Evolutionary conservation across 1,139 yeast genomes (phyloP), one percentile per base, ranked within the genome.

Genomic region (Sugiyamaella grinbergsii): DNA sequence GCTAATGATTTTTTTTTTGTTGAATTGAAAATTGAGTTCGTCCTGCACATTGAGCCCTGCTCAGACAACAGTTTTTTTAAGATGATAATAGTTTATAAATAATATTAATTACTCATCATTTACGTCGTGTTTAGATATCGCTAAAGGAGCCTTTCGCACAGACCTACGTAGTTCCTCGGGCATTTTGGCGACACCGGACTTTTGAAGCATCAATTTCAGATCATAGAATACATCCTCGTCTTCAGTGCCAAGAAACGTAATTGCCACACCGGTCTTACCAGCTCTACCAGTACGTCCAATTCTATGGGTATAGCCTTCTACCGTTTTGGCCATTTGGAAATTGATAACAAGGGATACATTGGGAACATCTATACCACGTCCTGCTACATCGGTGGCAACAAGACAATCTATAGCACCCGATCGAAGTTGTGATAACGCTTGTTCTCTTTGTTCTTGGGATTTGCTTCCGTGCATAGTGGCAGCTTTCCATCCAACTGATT

Each of bases 271-370:
- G 4, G 66, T 67, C 47, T 80, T 80, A 0, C 97, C 98, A 0
- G 97, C 97, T 65, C 98, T 79, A 29, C 98, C 98, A 0, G 98
- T 93, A 69, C 98, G 82, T 47, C 98, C 98, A 50, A 93, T 86
- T 63, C 98, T 77, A 68, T 93, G 98, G 26, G 93, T 81, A 62
- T 90, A 93, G 55, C 86, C 91, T 55, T 90, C 96, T 46, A 89
- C 79, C 40, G 76, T 75, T 53, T 76, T 78, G 11, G 90, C 73
- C 94, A 91, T 85, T 62, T 91, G 96, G 63, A 78, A 90, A 67
- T 93, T 93, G 13, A 91, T 70, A 5, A 93, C 98, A 40, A 91
- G 68, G 0, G 94, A 80, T 7, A 93, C 95, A 60, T 87, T 79
- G 0, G 93, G 85, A 15, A 93, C 82, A 69, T 93, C 98, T 54